A percentile compares a stretch with the other conserved stretches of the same genome.
Evolutionary conservation across 768 basidiomycete species (phyloP).

Genomic region (Leccinum incarnatum): DNA sequence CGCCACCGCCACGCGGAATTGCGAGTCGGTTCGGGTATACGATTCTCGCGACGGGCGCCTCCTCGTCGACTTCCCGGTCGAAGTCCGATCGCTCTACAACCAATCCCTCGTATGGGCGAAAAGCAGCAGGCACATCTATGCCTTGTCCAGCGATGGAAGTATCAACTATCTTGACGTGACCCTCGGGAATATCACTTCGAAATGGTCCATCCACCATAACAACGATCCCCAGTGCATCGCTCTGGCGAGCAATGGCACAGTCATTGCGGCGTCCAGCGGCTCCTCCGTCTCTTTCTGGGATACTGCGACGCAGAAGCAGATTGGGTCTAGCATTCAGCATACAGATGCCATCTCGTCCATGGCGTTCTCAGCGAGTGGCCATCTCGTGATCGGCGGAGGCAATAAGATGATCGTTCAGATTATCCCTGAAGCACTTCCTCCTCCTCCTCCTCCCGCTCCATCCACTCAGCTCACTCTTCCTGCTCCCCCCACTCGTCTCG

Average conservation of each 20-base stretch:
- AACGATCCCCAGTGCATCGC: background rate
- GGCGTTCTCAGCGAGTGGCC: background rate
- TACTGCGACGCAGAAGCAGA: background rate
- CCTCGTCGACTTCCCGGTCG: background rate
- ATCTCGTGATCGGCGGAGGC: background rate
- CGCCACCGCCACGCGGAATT: background rate
- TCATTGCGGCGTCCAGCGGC: background rate
- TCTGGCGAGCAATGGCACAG: background rate
- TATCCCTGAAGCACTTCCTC: background rate
- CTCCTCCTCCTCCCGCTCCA: background rate
- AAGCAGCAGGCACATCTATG: background rate
- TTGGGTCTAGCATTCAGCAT: background rate
- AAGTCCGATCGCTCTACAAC: background rate
- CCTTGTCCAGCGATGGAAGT: background rate
- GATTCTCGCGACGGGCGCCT: background rate
- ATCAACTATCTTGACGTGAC: background rate
- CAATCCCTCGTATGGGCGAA: background rate
- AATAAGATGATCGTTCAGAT: background rate
- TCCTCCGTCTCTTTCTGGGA: background rate
- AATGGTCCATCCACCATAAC: background rate
- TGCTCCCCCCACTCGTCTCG: background rate
- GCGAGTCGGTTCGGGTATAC: background rate
- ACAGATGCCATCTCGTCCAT: background rate
- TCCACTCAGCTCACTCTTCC: background rate
- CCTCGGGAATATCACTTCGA: background rate